A percentile compares a stretch with the other conserved stretches of the same genome.
phyloP scores from a whole-genome alignment of 345 rosid species.

The Ceriops tagal region DNA sequence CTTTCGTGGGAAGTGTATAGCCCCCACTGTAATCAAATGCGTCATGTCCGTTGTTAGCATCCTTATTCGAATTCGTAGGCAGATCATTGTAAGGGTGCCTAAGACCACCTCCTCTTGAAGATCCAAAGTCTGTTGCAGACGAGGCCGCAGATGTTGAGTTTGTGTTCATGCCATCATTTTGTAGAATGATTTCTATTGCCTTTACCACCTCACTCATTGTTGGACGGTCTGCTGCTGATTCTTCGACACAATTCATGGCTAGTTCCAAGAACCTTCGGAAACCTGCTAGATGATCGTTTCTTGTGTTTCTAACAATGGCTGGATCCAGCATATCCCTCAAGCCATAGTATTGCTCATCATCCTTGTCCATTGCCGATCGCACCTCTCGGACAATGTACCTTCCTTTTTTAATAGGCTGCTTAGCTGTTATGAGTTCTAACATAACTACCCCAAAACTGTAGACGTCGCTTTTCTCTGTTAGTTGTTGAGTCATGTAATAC shows the following conservation, averaged over 20 bases:
- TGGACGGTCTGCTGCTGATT: conserved; percentile 78
- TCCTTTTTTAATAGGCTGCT: conserved; percentile 84
- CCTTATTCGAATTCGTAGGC: conserved; percentile 30
- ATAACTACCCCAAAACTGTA: conserved; percentile 90
- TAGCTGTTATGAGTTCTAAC: conserved; percentile 78
- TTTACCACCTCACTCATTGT: conserved; percentile 83
- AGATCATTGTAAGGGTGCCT: conserved; percentile 50
- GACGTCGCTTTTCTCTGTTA: conserved; percentile 93
- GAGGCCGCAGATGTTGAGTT: conserved; percentile 87
- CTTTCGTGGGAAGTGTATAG: conserved; percentile 47
- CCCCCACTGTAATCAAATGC: conserved; percentile 78
- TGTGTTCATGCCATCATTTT: conserved; percentile 61
- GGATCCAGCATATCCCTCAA: conserved; percentile 68
- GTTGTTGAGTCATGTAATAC: conserved; percentile 90
- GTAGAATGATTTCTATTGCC: conserved; percentile 64
- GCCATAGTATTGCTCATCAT: conserved; percentile 60
- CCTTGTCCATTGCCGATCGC: conserved; percentile 42
- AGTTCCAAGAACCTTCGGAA: conserved; percentile 62
- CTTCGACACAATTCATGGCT: conserved; percentile 83
- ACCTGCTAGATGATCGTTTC: conserved; percentile 37
- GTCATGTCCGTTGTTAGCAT: conserved; percentile 22
- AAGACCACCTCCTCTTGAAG: conserved; percentile 35
- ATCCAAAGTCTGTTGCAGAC: conserved; percentile 66
- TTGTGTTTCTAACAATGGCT: conserved; percentile 38
- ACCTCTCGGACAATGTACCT: conserved; percentile 86